Conservation (phyloP, 768 basidiomycete species). For the Leucocoprinus sp. region DNA sequence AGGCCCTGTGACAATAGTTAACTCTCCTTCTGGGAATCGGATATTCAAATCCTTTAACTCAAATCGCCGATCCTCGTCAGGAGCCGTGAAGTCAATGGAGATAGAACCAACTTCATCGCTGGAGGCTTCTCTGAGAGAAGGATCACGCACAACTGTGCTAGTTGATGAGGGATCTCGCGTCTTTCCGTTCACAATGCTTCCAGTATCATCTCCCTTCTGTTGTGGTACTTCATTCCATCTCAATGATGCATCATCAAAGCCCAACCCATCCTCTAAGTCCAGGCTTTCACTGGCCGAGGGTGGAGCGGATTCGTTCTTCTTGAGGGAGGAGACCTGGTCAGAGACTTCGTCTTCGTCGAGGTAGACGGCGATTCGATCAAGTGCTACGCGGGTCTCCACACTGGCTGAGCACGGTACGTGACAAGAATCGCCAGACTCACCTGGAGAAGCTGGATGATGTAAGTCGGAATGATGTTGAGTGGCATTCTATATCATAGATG, state of each 20-base stretch:
- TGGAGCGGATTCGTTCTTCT: constrained; percentile 26
- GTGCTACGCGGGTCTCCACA: constrained; percentile 47
- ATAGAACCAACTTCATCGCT: constrained; percentile 12
- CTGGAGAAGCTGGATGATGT: constrained; percentile 72
- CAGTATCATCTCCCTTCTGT: constrained; percentile 18
- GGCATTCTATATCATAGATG: constrained; percentile 37
- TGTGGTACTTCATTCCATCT: constrained; percentile 50
- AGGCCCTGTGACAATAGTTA: constrained; percentile 69
- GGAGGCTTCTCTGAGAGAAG: background rate
- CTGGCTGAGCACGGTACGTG: background rate
- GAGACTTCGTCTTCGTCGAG: constrained; percentile 65
- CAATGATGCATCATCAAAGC: constrained; percentile 50
- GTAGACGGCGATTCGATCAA: constrained; percentile 61
- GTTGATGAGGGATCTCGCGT: constrained; percentile 6
- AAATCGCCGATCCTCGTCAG: constrained; percentile 44
- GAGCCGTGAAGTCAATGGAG: constrained; percentile 15
- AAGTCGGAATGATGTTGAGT: constrained; percentile 72
- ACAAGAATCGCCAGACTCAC: constrained; percentile 17
- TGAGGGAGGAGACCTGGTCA: constrained; percentile 58
- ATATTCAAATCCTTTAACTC: constrained; percentile 61
- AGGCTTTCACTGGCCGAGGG: constrained; percentile 15
- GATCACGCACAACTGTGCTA: background rate
- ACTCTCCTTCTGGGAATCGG: constrained; percentile 60
- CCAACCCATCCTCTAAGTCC: constrained; percentile 35
- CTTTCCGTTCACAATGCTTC: constrained; percentile 6